Evolutionary conservation across 176 grass and related monocot genomes (phyloP).

Genomic region (Melocanna baccifera): DNA sequence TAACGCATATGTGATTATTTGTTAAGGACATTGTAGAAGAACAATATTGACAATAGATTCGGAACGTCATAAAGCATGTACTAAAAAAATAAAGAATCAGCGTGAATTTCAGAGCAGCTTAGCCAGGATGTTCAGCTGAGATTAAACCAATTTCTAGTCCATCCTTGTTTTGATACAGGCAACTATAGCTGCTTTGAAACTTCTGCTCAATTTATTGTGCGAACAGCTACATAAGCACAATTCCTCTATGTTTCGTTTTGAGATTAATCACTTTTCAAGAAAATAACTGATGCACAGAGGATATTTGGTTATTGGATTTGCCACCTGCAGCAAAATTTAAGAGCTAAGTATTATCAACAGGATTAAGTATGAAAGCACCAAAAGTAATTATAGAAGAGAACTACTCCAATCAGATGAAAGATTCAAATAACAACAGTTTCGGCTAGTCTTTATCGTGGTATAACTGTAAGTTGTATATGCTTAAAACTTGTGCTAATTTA

Average conservation of each 20-base stretch:
- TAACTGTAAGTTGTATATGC: background rate
- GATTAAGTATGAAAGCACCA: background rate
- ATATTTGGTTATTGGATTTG: slow-evolving; percentile 99
- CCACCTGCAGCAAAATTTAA: slow-evolving; percentile 58
- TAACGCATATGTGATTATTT: slow-evolving; percentile 69
- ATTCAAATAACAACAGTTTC: background rate
- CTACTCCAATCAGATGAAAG: background rate
- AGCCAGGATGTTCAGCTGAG: background rate
- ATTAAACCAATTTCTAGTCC: background rate
- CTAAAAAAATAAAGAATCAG: background rate
- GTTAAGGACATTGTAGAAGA: slow-evolving; percentile 46
- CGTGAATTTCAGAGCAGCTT: background rate
- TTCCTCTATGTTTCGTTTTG: background rate
- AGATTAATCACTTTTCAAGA: background rate
- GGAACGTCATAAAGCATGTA: background rate
- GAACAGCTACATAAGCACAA: background rate
- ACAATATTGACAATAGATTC: background rate
- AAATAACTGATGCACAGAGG: slow-evolving; percentile 39
- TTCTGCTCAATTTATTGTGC: background rate
- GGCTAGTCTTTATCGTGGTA: background rate
- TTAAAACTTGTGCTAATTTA: background rate
- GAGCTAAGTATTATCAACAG: background rate
- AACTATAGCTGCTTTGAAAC: slow-evolving; percentile 7
- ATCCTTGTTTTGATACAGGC: background rate
- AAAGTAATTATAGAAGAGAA: background rate